These are phyloP conservation scores for Polygonum aviculare DNA, from an alignment of 148 eudicot genomes.

Conservation along the genomic window DNA sequence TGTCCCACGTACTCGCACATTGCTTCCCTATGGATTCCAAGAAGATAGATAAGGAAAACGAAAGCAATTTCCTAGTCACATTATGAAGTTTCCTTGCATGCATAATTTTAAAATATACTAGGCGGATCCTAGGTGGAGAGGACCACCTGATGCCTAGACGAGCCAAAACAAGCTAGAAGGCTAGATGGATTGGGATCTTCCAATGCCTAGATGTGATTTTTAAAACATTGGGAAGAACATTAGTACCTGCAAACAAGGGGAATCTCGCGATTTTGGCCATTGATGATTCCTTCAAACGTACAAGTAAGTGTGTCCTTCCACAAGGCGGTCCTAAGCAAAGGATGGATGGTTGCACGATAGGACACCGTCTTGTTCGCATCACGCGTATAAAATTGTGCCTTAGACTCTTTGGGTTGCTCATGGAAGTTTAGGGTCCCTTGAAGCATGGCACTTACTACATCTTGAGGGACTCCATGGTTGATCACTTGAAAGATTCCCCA, in stretches of 20 bases:
- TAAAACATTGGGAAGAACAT: no score
- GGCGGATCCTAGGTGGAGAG: no score
- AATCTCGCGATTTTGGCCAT: constrained; percentile 13
- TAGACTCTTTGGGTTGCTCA: constrained; percentile 38
- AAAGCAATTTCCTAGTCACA: no score
- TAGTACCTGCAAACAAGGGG: constrained; percentile 38
- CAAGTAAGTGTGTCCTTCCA: constrained; percentile 46
- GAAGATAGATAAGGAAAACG: background rate
- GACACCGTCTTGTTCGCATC: constrained; percentile 19
- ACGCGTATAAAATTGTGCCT: constrained; percentile 26
- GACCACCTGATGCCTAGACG: no score
- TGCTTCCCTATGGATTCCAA: constrained; percentile 32
- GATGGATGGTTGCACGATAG: constrained; percentile 20
- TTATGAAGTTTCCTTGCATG: no score
- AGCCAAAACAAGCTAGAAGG: no score
- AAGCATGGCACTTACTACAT: constrained; percentile 23
- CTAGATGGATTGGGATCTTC: no score
- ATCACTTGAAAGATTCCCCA: constrained; percentile 51
- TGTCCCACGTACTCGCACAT: constrained; percentile 39
- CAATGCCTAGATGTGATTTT: no score
- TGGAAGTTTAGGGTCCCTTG: constrained; percentile 26
- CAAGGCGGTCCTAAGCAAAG: constrained; percentile 13
- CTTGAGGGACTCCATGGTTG: constrained; percentile 37
- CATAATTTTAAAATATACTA: no score
- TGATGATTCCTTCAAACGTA: constrained; percentile 17